These are phyloP conservation scores for Zancudomyces culisetae DNA, from an alignment of 371 early-diverging fungal species.

Conservation along the genomic window DNA sequence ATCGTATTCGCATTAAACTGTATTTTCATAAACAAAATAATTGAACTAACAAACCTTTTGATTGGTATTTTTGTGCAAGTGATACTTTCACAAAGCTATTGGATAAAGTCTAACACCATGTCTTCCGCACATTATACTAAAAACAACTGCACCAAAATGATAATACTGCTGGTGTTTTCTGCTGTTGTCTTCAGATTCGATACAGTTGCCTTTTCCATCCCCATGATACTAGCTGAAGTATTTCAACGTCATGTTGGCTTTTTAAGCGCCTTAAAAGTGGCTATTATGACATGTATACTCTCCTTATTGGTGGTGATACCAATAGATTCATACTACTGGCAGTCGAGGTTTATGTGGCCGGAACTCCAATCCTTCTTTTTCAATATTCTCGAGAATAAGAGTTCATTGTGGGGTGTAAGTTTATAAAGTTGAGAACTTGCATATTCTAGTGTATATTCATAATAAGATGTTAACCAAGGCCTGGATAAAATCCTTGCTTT, in stretches of 20 bases:
- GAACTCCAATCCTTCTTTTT: conserved; percentile 68
- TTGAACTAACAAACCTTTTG: background rate
- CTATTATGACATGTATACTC: conserved; percentile 12
- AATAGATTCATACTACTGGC: conserved; percentile 78
- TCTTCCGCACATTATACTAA: conserved; percentile 3
- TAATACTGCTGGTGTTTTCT: conserved; percentile 34
- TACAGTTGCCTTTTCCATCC: conserved; percentile 29
- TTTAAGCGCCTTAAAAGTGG: background rate
- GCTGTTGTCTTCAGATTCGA: conserved; percentile 72
- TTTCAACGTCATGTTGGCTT: conserved; percentile 2
- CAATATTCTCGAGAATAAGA: conserved; percentile 59
- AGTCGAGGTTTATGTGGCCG: conserved; percentile 51
- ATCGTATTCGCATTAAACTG: no score
- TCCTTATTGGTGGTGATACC: conserved; percentile 31
- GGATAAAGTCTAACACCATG: conserved; percentile 7
- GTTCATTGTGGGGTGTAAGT: conserved; percentile 61
- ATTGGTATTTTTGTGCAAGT: conserved; percentile 5
- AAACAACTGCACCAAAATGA: conserved; percentile 22
- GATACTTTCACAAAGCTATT: conserved; percentile 19
- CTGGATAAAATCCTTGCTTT: no score
- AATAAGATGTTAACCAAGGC: no score
- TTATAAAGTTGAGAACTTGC: background rate
- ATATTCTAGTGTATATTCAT: background rate
- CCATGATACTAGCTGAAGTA: conserved; percentile 22
- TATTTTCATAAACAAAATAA: no score